phyloP scores from a whole-genome alignment of 805 yeast species.

The Candida chilensis region DNA sequence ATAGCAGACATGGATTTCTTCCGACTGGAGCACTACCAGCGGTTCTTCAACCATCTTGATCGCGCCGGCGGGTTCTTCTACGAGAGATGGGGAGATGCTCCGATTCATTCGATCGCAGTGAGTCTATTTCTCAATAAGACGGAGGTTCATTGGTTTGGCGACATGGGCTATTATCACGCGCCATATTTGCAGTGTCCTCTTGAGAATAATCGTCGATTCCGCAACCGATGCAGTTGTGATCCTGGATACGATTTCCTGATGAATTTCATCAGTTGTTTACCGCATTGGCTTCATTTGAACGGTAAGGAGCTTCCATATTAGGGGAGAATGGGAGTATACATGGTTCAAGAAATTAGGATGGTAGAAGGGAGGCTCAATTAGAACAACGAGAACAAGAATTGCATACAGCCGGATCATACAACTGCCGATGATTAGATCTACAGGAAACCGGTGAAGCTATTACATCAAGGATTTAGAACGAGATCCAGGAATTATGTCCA shows the following conservation, averaged over 20 bases:
- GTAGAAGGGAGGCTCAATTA: too few relatives aligned
- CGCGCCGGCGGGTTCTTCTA: conserved; percentile 70
- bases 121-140: conserved; percentile 45
- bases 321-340: too few relatives aligned
- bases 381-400: too few relatives aligned
- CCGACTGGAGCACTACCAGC: conserved; percentile 46
- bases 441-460: too few relatives aligned
- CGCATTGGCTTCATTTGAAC: conserved; percentile 22
- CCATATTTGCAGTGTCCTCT: conserved; percentile 62
- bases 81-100: conserved; percentile 94
- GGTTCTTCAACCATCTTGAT: conserved; percentile 58
- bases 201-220: conserved; percentile 12
- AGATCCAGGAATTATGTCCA: too few relatives aligned
- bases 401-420: too few relatives aligned
- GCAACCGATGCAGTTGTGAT: conserved; percentile 25
- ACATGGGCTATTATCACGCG: conserved; percentile 65
- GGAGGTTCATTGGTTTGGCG: conserved; percentile 62
- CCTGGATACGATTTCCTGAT: conserved; percentile 22
- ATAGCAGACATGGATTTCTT: conserved; percentile 65
- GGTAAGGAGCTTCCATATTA: conserved; percentile 6
- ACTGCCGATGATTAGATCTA: too few relatives aligned
- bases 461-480: too few relatives aligned
- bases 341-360: too few relatives aligned
- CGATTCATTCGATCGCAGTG: conserved; percentile 76
- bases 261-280: conserved; percentile 7